A percentile compares a stretch with the other conserved stretches of the same genome.
Evolutionary conservation across 805 yeast genomes (phyloP).

Genomic region (Saccharomycopsis vini): DNA sequence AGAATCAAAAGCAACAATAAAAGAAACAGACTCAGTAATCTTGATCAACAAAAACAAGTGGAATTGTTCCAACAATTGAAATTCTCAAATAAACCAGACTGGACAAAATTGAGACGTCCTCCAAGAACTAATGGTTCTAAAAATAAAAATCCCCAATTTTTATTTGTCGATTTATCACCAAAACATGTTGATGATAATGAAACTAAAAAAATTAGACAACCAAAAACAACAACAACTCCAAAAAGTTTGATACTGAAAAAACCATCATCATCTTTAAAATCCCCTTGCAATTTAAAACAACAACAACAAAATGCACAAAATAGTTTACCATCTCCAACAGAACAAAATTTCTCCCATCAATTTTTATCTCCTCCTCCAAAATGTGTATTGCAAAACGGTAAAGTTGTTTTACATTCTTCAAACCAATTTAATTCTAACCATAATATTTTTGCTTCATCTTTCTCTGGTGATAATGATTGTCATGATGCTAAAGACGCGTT

Average conservation of each 20-base stretch:
- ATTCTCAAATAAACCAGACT: conserved; percentile 14
- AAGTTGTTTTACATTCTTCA: conserved; percentile 7
- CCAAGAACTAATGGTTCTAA: conserved; percentile 27
- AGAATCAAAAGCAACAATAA: conserved; percentile 1
- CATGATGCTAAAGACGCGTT: conserved; percentile 15
- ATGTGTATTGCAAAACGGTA: conserved; percentile 13
- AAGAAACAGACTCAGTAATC: not conserved
- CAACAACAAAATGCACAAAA: not conserved
- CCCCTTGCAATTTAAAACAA: not conserved
- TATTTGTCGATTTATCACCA: conserved; percentile 26
- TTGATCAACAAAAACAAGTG: conserved; percentile 5
- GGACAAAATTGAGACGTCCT: conserved; percentile 9
- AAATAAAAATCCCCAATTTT: conserved; percentile 26
- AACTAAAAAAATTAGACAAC: not conserved
- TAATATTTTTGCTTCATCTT: too few relatives aligned
- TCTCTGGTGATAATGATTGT: conserved; percentile 8
- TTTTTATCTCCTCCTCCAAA: conserved; percentile 14
- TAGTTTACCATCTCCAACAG: conserved; percentile 3
- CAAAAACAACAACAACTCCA: not conserved
- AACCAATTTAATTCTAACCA: too few relatives aligned
- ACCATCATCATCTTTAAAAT: too few relatives aligned
- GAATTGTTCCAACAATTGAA: conserved; percentile 14
- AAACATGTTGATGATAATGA: conserved; percentile 3
- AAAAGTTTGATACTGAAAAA: too few relatives aligned
- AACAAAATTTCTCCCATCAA: too few relatives aligned